Base-by-base conservation (phyloP, 1,284 basidiomycete species). In the Cystobasidiaceae sp. region DNA sequence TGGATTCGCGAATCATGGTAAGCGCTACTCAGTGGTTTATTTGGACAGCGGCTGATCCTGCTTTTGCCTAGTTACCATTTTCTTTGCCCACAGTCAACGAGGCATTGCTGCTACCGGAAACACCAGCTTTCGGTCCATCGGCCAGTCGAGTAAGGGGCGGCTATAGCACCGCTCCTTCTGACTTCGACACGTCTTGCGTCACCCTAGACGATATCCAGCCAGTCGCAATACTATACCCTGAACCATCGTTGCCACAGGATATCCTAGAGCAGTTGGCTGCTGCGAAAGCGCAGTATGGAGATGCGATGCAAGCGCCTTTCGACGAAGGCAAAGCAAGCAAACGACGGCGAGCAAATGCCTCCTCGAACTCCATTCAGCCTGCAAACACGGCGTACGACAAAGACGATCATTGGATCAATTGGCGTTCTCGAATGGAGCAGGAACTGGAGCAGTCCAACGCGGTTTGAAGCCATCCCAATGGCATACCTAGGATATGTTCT, bases 1-100 rank as follows among this genome's bases (percentile, higher is more conserved):
- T 96, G 64, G 92, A 97, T 76, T 90, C 89, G 23, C 82, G 92
- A 66, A 84, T 89, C 75, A 97, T 97, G 91, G 83, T 97, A 13
- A 41, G 66, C 11, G 15, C 2, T 39, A 32, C 11, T 21, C 9
- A 6, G 5, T 43, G 27, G 9, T 4, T 21, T n/a, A 11, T 19
- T 17, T 27, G 39, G 28, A 46, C 45, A 45, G 11, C 32, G 30
- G 9, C 11, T 27, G 27, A 8, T 58, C 25, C 5, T 21, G 15
- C 44, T 30, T 9, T 43, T 6, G 13, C 51, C n/a, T n/a, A 67
- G 66, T 58, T 68, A 5, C 67, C 67, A 0, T 68, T 68, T 46
- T 66, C 64, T 17, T 41, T 66, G 23, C 67, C 67, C 8, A 52
- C 57, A 0, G 19, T 41, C 30, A 48, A 67, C 25, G 58, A 68